Base-by-base conservation (phyloP, 2,329 filamentous ascomycete genomes). In the Byssochlamys sp. region DNA sequence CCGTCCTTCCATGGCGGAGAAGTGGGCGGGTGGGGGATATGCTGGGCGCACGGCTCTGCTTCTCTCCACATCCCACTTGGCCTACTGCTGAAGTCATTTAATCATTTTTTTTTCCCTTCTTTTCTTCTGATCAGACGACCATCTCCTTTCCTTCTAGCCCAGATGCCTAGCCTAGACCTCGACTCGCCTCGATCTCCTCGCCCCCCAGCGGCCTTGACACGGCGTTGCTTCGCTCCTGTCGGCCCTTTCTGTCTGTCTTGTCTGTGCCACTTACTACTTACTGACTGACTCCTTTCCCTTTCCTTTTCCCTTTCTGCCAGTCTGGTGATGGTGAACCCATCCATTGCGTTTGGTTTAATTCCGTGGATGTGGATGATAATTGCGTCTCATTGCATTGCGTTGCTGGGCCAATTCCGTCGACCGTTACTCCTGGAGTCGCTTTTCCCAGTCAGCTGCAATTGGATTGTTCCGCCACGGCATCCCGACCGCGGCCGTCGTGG, bases 71-170 rank as follows among this genome's bases (percentile, higher is more conserved):
- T 25, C 35, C 53, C 53, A 45, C 52, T 29, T 19, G 1, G 19
- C 19, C 52, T 55, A 45, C 11, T 3, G 45, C 45, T 19, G 45
- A 49, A 49, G 24, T 49, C n/a, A 49, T 49, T 14, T 48, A 3
- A 19, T 52, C 6, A 14, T 52, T 26, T 14, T 26, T 28, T 31
- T 4, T 45, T n/a, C n/a, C 25, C 14, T 57, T 60, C 19, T 64
- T 68, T 68, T 69, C 67, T 68, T 62, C 55, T 68, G 66, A 68
- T 69, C 67, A 68, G 66, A 65, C 65, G 67, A 69, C 67, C 67
- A 52, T 25, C 39, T 26, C 52, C 56, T 53, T 55, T 50, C 35
- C 54, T 39, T 63, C 64, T 55, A 45, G 56, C 19, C 39, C n/a
- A 9, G 4, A 55, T 52, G 53, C 58, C 56, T 61, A 56, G 55